Evolutionary conservation across 257 asterid species (phyloP).

Genomic region (Nicotiana otophora): DNA sequence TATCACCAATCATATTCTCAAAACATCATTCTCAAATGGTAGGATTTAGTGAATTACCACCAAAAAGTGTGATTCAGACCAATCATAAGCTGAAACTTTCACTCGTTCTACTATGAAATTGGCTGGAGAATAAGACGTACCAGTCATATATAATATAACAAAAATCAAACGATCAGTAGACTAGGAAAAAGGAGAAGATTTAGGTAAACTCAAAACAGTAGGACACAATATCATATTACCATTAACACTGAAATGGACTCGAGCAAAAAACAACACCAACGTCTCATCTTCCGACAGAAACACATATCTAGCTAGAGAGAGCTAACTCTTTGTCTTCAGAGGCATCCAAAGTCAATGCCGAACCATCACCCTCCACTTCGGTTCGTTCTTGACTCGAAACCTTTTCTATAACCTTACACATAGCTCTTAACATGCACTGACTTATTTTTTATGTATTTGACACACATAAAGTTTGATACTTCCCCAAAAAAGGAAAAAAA

Average conservation of each 20-base stretch:
- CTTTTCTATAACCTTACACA: background rate
- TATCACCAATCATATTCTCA: background rate
- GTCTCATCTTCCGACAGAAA: background rate
- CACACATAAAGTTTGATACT: background rate
- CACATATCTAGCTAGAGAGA: conserved; percentile 8
- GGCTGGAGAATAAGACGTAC: background rate
- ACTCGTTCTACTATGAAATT: background rate
- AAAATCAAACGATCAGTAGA: background rate
- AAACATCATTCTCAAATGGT: background rate
- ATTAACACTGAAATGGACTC: background rate
- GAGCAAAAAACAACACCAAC: background rate
- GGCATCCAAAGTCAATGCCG: conserved; percentile 61
- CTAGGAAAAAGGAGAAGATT: background rate
- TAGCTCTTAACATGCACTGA: background rate
- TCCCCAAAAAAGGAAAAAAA: too few species aligned
- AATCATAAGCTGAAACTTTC: background rate
- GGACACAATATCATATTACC: background rate
- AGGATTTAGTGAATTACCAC: background rate
- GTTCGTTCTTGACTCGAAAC: conserved; percentile 76
- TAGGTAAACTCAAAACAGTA: background rate
- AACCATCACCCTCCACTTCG: conserved; percentile 56
- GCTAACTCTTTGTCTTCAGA: background rate
- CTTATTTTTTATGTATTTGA: too few species aligned
- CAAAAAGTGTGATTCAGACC: background rate
- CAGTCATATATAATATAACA: background rate